Evolutionary conservation across 768 basidiomycete genomes (phyloP), one percentile per base, ranked within the genome.

Genomic region (Lactarius sp.): DNA sequence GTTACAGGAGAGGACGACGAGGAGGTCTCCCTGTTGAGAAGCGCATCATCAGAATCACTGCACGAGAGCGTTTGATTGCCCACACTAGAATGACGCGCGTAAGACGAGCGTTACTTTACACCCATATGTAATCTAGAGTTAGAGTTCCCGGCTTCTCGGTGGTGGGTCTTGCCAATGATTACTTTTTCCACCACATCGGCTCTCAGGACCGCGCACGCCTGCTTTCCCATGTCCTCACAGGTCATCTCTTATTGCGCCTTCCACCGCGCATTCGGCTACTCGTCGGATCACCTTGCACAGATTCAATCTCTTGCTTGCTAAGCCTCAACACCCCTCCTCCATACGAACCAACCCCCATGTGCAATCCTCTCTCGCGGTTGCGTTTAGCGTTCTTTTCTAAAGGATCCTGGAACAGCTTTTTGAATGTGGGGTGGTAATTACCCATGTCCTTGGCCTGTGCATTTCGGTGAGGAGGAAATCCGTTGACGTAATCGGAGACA

Each of bases 401-500:
- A n/a, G 72, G 71, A 6, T 75, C 71, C 41, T 82, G 82, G 69
- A 85, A 90, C 7, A 87, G 66, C 62, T 81, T 84, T 73, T 92
- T 94, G 59, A 93, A 75, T 4, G 80, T 77, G 44, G 88, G 90
- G 68, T 94, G 90, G 71, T 92, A 94, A 72, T 92, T 93, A 18
- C 92, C 92, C 65, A 90, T 66, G 66, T 88, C 82, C 75, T 92
- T 94, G 6, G 90, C 90, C 92, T 94, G 68, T 34, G 44, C 51
- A 52, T 8, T 39, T 54, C 20, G 4, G 34, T 27, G 14, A 66
- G 47, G 20, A 36, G 60, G 66, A 2, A 54, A 47, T 58, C 18
- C 5, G 20, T 46, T 34, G n/a, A 61, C 9, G 34, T 16, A 47
- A 49, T 7, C 60, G 39, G n/a, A 20, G 55, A 37, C 4, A 69